phyloP scores from a whole-genome alignment of 345 rosid genomes.

The Sapria himalayana region DNA sequence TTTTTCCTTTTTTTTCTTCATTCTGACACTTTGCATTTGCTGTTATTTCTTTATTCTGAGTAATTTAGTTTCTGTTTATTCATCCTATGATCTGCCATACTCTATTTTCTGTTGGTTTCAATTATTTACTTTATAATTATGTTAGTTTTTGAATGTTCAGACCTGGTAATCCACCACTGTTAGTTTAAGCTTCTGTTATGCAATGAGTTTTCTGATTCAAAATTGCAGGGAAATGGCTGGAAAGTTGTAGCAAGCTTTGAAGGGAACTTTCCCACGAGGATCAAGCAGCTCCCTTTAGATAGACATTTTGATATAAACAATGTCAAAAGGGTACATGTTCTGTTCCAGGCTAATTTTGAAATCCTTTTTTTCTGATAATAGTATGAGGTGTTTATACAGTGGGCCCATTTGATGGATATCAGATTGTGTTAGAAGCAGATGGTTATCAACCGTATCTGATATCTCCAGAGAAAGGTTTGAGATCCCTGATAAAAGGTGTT shows the following conservation, averaged over 20 bases:
- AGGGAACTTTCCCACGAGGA: constrained; percentile 81
- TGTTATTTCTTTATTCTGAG: no score
- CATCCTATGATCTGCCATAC: no score
- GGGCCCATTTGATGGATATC: constrained; percentile 8
- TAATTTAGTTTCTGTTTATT: no score
- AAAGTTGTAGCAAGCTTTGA: constrained; percentile 95
- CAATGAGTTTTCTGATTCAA: no score
- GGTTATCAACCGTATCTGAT: constrained; percentile 99
- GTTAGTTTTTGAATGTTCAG: no score
- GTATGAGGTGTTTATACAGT: constrained; percentile 4
- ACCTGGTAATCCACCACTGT: no score
- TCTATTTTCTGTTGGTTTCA: no score
- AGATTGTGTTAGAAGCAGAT: constrained; percentile 95
- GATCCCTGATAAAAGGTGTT: constrained; percentile 89
- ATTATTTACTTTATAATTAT: no score
- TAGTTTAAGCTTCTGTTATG: no score
- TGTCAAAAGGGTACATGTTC: constrained; percentile 97
- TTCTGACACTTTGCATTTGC: no score
- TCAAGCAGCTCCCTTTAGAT: constrained; percentile 92
- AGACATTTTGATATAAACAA: constrained; percentile 84
- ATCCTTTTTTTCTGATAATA: neutral
- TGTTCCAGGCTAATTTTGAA: no score
- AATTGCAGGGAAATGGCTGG: constrained; percentile 98
- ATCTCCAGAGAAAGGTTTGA: constrained; percentile 95
- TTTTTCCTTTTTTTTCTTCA: no score